Evolutionary conservation across 202 grass and related monocot genomes (phyloP), one percentile per base, ranked within the genome.

Genomic region (Zizania palustris): DNA sequence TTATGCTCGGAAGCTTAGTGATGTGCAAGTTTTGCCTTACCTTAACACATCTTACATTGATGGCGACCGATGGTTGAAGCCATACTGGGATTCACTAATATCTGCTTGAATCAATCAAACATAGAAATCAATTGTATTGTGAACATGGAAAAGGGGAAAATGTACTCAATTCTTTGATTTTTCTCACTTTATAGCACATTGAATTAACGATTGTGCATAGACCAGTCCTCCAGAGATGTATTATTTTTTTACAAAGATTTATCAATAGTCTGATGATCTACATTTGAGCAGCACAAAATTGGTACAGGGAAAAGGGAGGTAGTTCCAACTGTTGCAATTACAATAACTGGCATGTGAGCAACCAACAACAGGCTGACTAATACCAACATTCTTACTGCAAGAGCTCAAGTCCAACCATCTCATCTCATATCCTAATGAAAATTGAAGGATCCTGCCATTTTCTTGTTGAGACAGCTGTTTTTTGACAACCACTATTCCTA

Each of bases 51-150:
- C 88, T 79, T 93, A 84, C 82, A 84, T 97, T 21, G 82, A 88
- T 55, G 94, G 88, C 86, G 72, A 90, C 61, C 72, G 59, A 62
- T 97, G 91, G 94, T 74, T 93, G 65, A 84, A 92, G 72, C 91
- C 93, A 77, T 91, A 80, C 64, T 58, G 63, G 21, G 84, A 89
- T 71, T 87, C 78, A 60, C 72, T 88, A 22, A 72, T 88, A 75
- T 84, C 64, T 67, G 21, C 71, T 34, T 88, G 81, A 84, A 58
- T 15, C 16, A 72, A 66, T 15, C 38, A 13, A 45, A 67, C 49
- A 57, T 15, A 72, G 61, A 28, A 3, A 73, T 33, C 3, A 69
- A 44, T 55, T 28, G 12, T 45, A 19, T 59, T 19, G 14, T 36
- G 49, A 11, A 22, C 72, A 72, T 59, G 83, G 54, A 80, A 80